Base-by-base conservation (phyloP, 805 yeast genomes). In the Alloascoidea hylecoeti region DNA sequence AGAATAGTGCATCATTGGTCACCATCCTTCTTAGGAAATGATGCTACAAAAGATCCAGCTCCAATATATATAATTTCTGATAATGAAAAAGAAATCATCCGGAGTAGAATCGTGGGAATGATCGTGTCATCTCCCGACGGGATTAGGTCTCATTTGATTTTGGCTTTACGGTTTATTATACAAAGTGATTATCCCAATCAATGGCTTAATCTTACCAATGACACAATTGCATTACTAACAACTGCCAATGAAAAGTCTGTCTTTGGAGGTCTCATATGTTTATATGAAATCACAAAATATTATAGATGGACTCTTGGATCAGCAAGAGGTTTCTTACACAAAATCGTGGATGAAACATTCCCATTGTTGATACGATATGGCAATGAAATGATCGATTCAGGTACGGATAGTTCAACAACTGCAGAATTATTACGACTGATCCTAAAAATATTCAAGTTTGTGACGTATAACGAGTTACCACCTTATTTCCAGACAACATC, bases 351-450 rank as follows among this genome's bases (percentile, higher is more conserved):
- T 3, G 63, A 66, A 34, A 69, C 75, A 27, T 82, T 78, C 55
- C 89, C 92, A 1, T 66, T 68, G 13, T 60, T 88, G 37, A 58
- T 85, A 34, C 60, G 60, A 19, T 73, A 85, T 39, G 94, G 86
- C 3, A 72, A 73, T 39, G 61, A 71, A 2, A 62, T 65, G 17
- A 61, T 68, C 18, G 55, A 53, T 3, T 70, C 70, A 12, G n/a
- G n/a, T n/a, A 23, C 30, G n/a, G n/a, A 23, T 23, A 23, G 13
- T 9, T n/a, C 30, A 9, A 42, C 47, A 36, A 49, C 58, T 5
- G 88, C 85, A 15, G 94, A 84, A 45, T 76, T 88, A 64, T 60
- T 84, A 35, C 80, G 80, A 46, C 63, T 78, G 44, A 66, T 83
- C 15, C 57, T 88, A 40, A 89, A 89, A 51, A 65, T 72, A 41